Percentiles rank a stretch among this genome's conserved stretches.
These are phyloP conservation scores for Fusarium tanahbumbuense DNA, from an alignment of 2,329 filamentous ascomycete species.

Conservation along the genomic window DNA sequence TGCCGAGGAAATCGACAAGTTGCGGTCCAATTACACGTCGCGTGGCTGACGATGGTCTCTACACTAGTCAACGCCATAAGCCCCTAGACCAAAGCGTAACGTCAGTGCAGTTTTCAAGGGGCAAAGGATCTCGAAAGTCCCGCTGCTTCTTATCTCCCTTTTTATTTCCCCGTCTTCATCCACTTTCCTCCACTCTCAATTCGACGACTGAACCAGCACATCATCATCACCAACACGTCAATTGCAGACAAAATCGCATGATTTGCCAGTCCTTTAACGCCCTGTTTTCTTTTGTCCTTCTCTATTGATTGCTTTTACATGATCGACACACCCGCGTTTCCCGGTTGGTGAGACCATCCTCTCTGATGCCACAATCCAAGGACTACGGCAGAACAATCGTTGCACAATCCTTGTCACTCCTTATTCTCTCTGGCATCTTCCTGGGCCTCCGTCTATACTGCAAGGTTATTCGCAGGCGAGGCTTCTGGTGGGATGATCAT, in stretches of 20 bases:
- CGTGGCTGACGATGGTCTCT: background rate
- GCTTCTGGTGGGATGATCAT: constrained; percentile 15
- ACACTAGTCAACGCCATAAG: background rate
- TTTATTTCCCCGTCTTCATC: background rate
- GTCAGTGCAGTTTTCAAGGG: background rate
- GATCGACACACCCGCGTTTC: background rate
- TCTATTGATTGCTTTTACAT: background rate
- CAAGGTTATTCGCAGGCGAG: background rate
- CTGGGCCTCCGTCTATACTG: constrained; percentile 3
- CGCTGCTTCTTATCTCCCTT: background rate
- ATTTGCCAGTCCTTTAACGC: too few relatives aligned
- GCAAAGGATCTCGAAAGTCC: background rate
- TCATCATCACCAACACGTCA: background rate
- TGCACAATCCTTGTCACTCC: background rate
- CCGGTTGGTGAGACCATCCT: background rate
- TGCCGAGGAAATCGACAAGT: background rate
- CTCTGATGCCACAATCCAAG: background rate
- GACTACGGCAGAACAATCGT: background rate
- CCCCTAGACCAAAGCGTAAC: background rate
- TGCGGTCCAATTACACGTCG: background rate
- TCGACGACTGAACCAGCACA: background rate
- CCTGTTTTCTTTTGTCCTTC: too few relatives aligned
- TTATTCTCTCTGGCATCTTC: background rate
- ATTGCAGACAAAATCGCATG: background rate
- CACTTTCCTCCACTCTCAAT: background rate